phyloP scores from a whole-genome alignment of 805 yeast genomes.

The Candida wancherniae region DNA sequence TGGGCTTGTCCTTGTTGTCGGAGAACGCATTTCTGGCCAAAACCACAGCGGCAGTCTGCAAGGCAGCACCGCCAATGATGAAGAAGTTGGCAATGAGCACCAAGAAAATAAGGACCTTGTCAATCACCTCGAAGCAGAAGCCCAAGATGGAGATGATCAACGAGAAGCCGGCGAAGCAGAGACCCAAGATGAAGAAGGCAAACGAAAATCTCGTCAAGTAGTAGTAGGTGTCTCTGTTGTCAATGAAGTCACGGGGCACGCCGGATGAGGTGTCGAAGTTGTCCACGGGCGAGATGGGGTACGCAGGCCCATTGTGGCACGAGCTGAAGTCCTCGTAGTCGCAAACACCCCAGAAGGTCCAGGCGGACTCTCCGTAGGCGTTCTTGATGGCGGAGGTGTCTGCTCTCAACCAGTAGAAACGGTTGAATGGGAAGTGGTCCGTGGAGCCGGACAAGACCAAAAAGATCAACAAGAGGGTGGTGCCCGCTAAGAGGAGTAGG shows the following conservation, averaged over 20 bases:
- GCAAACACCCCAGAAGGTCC: conserved; percentile 81
- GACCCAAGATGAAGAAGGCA: conserved; percentile 55
- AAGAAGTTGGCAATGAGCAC: conserved; percentile 49
- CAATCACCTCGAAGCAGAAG: conserved; percentile 51
- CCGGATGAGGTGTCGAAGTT: conserved; percentile 55
- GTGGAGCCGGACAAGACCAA: conserved; percentile 17
- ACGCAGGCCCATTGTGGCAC: conserved; percentile 62
- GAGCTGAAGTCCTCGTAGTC: conserved; percentile 51
- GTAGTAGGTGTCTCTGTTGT: conserved; percentile 53
- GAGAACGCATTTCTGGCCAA: conserved; percentile 68
- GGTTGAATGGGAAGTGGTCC: conserved; percentile 28
- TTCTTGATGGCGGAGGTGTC: conserved; percentile 54
- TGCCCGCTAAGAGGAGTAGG: conserved; percentile 38
- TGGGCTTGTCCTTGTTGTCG: conserved; percentile 38
- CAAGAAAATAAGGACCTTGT: conserved; percentile 50
- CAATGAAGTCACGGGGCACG: conserved; percentile 52
- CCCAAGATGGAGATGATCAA: conserved; percentile 52
- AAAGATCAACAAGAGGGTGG: conserved; percentile 52
- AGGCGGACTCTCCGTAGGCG: conserved; percentile 54
- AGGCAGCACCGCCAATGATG: conserved; percentile 57
- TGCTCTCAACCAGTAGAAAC: conserved; percentile 78
- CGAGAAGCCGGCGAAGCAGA: conserved; percentile 60
- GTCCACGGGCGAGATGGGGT: conserved; percentile 75
- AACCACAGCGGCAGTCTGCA: conserved; percentile 75
- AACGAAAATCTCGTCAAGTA: conserved; percentile 64